phyloP scores from a whole-genome alignment of 768 basidiomycete species.

The Suillus discolor region DNA sequence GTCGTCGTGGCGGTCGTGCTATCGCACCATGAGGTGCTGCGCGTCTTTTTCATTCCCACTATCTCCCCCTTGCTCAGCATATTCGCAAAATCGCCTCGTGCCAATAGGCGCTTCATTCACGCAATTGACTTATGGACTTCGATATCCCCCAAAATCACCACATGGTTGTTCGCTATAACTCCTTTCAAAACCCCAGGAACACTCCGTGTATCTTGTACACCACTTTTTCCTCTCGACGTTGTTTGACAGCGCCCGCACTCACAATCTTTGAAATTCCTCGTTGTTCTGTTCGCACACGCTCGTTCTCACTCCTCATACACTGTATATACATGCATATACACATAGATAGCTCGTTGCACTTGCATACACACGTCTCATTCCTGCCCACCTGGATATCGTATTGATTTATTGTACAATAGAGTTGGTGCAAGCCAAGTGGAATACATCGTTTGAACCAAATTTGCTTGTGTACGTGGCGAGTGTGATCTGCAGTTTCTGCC shows the following conservation, averaged over 20 bases:
- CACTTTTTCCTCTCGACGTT: slow-evolving; percentile 15
- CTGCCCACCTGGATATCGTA: slow-evolving; percentile 29
- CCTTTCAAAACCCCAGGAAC: slow-evolving; percentile 22
- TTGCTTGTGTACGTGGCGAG: no score
- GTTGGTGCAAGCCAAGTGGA: slow-evolving; percentile 17
- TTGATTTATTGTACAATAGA: slow-evolving; percentile 41
- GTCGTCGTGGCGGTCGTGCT: slow-evolving; percentile 16
- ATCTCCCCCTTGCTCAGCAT: slow-evolving; percentile 1
- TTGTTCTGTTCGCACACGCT: slow-evolving; percentile 25
- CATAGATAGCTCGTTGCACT: slow-evolving; percentile 29
- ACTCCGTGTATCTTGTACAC: slow-evolving; percentile 18
- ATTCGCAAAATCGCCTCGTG: slow-evolving; percentile 11
- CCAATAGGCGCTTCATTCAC: slow-evolving; percentile 9
- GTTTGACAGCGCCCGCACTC: slow-evolving; percentile 24
- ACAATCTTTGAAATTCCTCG: slow-evolving; percentile 21
- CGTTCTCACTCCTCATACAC: slow-evolving; percentile 31
- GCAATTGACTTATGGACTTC: slow-evolving; percentile 1
- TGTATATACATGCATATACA: slow-evolving; percentile 42
- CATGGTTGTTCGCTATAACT: slow-evolving; percentile 7
- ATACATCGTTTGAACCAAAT: slow-evolving; percentile 19
- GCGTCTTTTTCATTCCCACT: slow-evolving; percentile 5
- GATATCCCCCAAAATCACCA: slow-evolving; percentile 8
- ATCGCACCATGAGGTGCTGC: slow-evolving; percentile 18
- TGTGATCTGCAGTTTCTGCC: not conserved
- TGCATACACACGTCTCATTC: slow-evolving; percentile 29